Conservation (phyloP, 331 rosid genomes). For the Quercus lobata region DNA sequence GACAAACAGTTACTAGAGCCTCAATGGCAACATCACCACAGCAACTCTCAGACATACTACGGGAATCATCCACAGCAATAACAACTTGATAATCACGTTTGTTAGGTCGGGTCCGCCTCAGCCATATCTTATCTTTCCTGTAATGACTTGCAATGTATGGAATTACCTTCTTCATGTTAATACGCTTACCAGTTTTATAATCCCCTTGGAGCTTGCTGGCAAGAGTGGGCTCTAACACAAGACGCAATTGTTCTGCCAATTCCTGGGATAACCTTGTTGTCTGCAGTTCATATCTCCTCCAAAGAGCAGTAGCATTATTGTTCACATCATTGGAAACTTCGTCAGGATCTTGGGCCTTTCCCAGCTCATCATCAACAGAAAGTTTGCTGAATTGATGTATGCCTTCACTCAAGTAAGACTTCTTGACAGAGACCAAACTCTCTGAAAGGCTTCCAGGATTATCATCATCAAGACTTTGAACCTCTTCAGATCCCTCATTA, state of each 20-base stretch:
- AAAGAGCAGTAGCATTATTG: conserved; percentile 46
- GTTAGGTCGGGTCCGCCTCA: conserved; percentile 83
- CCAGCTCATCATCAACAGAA: conserved; percentile 62
- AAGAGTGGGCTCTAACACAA: conserved; percentile 84
- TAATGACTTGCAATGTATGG: conserved; percentile 80
- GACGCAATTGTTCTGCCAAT: conserved; percentile 85
- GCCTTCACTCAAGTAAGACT: conserved; percentile 44
- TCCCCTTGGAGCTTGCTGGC: conserved; percentile 96
- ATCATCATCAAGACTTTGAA: conserved; percentile 18
- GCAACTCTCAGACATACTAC: conserved; percentile 77
- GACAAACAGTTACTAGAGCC: conserved; percentile 87
- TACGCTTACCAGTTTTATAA: conserved; percentile 85
- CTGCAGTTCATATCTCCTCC: conserved; percentile 71
- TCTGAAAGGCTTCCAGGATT: conserved; percentile 31
- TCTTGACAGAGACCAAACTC: conserved; percentile 57
- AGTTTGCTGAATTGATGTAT: conserved; percentile 40
- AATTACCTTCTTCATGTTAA: conserved; percentile 94
- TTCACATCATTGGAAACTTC: conserved; percentile 37
- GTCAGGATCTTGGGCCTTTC: conserved; percentile 45
- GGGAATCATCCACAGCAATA: conserved; percentile 93
- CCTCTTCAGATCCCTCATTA: conserved; percentile 40
- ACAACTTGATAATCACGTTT: conserved; percentile 95
- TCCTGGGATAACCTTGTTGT: conserved; percentile 81
- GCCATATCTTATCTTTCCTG: conserved; percentile 88
- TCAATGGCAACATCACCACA: conserved; percentile 74